These are phyloP conservation scores for Verbena officinalis DNA, from an alignment of 257 asterid genomes.

Conservation along the genomic window DNA sequence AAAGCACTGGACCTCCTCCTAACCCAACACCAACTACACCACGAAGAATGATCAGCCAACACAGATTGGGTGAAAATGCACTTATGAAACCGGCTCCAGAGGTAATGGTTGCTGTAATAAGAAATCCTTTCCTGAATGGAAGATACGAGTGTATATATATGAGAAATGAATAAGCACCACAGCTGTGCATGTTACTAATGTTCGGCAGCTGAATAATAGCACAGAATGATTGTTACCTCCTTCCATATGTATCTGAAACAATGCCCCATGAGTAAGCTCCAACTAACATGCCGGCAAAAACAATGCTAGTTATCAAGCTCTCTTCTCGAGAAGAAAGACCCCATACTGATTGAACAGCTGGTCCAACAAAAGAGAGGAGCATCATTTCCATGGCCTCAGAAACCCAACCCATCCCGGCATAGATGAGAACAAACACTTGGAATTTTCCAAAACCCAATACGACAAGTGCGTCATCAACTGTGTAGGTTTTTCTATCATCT, in stretches of 20 bases:
- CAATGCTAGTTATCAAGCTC: constrained; percentile 66
- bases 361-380: constrained; percentile 78
- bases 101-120: constrained; percentile 49
- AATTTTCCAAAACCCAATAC: constrained; percentile 71
- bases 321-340: constrained; percentile 68
- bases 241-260: constrained; percentile 70
- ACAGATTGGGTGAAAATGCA: constrained; percentile 62
- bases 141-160: constrained; percentile 12
- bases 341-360: constrained; percentile 79
- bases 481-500: constrained; percentile 45
- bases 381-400: constrained; percentile 93
- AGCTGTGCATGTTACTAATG: background rate
- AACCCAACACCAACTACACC: constrained; percentile 74
- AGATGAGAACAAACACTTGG: constrained; percentile 61
- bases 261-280: constrained; percentile 80
- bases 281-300: constrained; percentile 72
- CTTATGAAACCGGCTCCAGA: constrained; percentile 64
- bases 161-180: background rate
- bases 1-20: constrained; percentile 75
- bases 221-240: constrained; percentile 47
- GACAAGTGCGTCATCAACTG: constrained; percentile 73
- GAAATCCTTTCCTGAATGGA: constrained; percentile 65
- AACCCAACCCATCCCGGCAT: constrained; percentile 83
- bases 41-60: constrained; percentile 46
- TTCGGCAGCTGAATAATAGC: no score